phyloP scores from a whole-genome alignment of 768 basidiomycete genomes.

The Phaffia australis region DNA sequence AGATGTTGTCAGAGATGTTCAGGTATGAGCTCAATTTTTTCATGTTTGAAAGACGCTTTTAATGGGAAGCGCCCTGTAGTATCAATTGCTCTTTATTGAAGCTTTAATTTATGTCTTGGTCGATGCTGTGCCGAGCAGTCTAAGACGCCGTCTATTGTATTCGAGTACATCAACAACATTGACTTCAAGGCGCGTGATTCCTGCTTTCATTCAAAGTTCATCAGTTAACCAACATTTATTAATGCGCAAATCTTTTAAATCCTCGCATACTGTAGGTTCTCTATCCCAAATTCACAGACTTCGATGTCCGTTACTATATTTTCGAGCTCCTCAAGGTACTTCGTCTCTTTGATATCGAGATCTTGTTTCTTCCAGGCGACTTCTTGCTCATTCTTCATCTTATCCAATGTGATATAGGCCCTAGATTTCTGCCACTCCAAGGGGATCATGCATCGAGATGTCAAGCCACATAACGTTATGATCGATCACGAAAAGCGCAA shows the following conservation, averaged over 20 bases:
- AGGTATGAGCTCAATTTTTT: conserved; percentile 29
- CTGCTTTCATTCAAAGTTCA: too few species aligned
- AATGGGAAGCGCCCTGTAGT: not conserved
- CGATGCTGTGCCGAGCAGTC: conserved; percentile 44
- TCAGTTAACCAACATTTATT: too few species aligned
- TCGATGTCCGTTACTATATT: conserved; percentile 94
- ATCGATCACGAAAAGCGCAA: conserved; percentile 96
- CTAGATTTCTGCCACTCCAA: conserved; percentile 97
- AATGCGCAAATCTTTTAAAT: too few species aligned
- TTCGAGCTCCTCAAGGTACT: conserved; percentile 81
- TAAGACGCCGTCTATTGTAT: conserved; percentile 92
- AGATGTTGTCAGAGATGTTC: conserved; percentile 88
- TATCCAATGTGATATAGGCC: conserved; percentile 40
- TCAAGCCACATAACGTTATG: conserved; percentile 99
- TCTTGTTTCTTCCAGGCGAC: conserved; percentile 3
- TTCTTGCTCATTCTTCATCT: not conserved
- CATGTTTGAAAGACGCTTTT: not conserved
- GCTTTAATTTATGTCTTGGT: not conserved
- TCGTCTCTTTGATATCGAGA: conserved; percentile 20
- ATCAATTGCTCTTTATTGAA: not conserved
- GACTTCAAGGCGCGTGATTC: conserved; percentile 60
- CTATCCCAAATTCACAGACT: conserved; percentile 90
- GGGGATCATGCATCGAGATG: conserved; percentile 97
- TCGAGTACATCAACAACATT: conserved; percentile 95
- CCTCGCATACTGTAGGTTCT: conserved; percentile 42